These are phyloP conservation scores for Aplosporella prunicola DNA, from an alignment of 2,329 filamentous ascomycete genomes.

Conservation along the genomic window DNA sequence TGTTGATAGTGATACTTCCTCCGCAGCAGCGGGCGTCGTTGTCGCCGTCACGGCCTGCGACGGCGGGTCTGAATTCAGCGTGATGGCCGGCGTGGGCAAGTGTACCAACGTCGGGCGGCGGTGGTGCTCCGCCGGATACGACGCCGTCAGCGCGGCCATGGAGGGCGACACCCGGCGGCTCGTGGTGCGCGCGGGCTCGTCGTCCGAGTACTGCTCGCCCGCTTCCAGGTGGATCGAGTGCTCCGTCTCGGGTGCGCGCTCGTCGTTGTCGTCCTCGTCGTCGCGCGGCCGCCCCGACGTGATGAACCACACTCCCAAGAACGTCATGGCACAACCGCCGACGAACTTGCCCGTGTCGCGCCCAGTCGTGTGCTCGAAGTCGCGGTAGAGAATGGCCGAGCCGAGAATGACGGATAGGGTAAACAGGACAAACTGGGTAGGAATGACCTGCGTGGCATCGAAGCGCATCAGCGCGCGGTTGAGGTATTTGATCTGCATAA, in stretches of 20 bases:
- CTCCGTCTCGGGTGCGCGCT: not conserved
- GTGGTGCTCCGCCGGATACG: constrained; percentile 4
- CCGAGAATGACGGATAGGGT: constrained; percentile 92
- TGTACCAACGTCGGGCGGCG: constrained; percentile 5
- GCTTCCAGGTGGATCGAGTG: constrained; percentile 2
- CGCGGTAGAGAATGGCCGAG: constrained; percentile 84
- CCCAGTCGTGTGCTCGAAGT: constrained; percentile 75
- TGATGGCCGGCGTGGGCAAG: constrained; percentile 6
- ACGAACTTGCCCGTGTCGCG: constrained; percentile 75
- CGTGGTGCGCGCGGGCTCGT: constrained; percentile 1
- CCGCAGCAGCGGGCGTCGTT: not conserved
- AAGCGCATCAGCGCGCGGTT: constrained; percentile 86
- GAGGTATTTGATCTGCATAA: constrained; percentile 96
- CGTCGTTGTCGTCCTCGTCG: constrained; percentile 45
- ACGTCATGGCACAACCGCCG: constrained; percentile 83
- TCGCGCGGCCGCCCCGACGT: constrained; percentile 65
- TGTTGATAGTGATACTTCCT: not conserved
- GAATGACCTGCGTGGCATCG: constrained; percentile 95
- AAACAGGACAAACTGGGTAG: constrained; percentile 94
- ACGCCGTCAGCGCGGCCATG: constrained; percentile 1
- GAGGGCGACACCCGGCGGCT: not conserved
- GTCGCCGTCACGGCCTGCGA: constrained; percentile 7
- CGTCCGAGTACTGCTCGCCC: constrained; percentile 7
- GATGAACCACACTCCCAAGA: constrained; percentile 94
- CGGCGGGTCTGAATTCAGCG: constrained; percentile 3